These are phyloP conservation scores for Nemania sp. DNA, from an alignment of 2,329 filamentous ascomycete genomes.

Conservation along the genomic window DNA sequence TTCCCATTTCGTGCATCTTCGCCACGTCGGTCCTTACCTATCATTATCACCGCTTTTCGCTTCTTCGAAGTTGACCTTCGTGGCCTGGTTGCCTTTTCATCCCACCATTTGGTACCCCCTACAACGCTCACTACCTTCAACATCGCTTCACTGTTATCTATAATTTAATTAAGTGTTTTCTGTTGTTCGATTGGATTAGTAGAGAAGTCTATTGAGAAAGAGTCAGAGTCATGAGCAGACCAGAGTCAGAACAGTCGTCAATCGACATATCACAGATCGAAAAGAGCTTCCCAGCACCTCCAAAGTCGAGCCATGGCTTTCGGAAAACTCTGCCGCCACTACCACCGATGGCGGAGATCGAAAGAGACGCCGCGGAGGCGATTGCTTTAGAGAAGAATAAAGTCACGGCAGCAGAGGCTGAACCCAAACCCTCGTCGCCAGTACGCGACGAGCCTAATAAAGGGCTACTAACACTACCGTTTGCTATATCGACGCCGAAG, in stretches of 20 bases:
- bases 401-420: conserved; percentile 8
- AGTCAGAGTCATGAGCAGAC: conserved; percentile 36
- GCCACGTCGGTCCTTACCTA: conserved; percentile 35
- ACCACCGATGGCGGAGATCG: conserved; percentile 43
- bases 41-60: conserved; percentile 31
- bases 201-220: neutral
- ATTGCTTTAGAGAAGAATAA: conserved; percentile 16
- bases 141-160: conserved; percentile 13
- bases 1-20: conserved; percentile 20
- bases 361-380: conserved; percentile 26
- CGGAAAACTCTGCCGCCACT: conserved; percentile 47
- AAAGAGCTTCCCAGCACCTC: conserved; percentile 42
- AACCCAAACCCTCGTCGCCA: conserved; percentile 34
- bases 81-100: conserved; percentile 45
- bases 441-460: conserved; percentile 31
- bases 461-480: conserved; percentile 33
- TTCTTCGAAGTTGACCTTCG: conserved; percentile 52
- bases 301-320: conserved; percentile 37
- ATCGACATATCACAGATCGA: conserved; percentile 44
- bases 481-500: conserved; percentile 32
- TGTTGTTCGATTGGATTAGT: conserved; percentile 7
- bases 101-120: conserved; percentile 20
- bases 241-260: conserved; percentile 40
- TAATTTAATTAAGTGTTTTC: neutral
- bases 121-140: conserved; percentile 9